Evolutionary conservation across 176 grass and related monocot genomes (phyloP), one percentile per base, ranked within the genome.

Genomic region (Calamus simplicifolius): DNA sequence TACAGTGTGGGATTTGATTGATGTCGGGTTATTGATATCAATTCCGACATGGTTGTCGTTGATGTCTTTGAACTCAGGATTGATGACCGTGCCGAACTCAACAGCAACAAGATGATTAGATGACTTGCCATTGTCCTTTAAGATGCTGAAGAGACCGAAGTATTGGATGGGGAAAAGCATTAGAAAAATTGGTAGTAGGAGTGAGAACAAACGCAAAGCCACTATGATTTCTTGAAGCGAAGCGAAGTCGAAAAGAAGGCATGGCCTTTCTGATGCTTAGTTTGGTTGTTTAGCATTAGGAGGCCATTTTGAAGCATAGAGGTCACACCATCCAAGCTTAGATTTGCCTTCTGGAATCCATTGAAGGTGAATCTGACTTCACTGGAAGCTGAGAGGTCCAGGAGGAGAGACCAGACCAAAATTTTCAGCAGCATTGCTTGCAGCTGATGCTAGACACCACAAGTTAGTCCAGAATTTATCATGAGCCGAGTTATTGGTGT

Each of bases 211-310:
- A 79, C 56, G 76, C 82, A 62, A 85, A 51, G 17, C 76, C 76
- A 12, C 0, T 49, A 43, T 4, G 0, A 4, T 6, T 49, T 48
- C 18, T 66, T 6, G 54, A 43, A 82, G 7, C 13, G 73, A 73
- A 5, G 25, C 50, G 1, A 72, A 54, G 51, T 72, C 1, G 21
- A 1, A 23, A 23, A 54, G 21, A 85, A 85, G 8, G 76, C 72
- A 2, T 85, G 82, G 25, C 82, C 82, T 0, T 10, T 66, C 5
- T 49, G 61, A 25, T 84, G 49, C 16, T 38, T 27, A 2, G 83
- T 81, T 68, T 71, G 74, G 64, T 86, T 78, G 69, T 83, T 83
- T 18, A 86, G 71, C 56, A 70, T 68, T 3, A 94, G 69, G 30
- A 88, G 77, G 27, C 84, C 84, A 2, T 35, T 17, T 8, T 62